These are phyloP conservation scores for Leersia perrieri DNA, from an alignment of 176 grass and related monocot genomes.

Conservation along the genomic window DNA sequence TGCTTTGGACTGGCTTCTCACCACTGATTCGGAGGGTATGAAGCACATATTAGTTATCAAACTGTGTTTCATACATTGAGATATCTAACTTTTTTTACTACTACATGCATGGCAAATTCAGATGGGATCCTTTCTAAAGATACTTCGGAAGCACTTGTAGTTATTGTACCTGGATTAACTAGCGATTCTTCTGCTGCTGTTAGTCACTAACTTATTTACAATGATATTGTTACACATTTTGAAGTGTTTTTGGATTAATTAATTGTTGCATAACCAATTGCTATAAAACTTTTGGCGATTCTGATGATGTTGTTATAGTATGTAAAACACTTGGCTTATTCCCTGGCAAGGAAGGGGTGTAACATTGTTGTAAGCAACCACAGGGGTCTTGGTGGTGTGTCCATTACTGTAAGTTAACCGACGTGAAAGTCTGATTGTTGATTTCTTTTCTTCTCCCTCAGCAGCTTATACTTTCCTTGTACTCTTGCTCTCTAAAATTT, in stretches of 20 bases:
- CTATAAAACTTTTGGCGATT: background rate
- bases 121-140: slow-evolving; percentile 68
- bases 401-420: slow-evolving; percentile 81
- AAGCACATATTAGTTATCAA: background rate
- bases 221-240: slow-evolving; percentile 22
- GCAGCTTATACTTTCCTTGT: slow-evolving; percentile 14
- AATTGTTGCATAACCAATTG: background rate
- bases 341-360: slow-evolving; percentile 74
- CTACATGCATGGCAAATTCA: slow-evolving; percentile 47
- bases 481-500: background rate
- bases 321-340: slow-evolving; percentile 69
- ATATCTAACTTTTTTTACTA: slow-evolving; percentile 32
- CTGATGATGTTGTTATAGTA: slow-evolving; percentile 55
- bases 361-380: slow-evolving; percentile 96
- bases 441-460: slow-evolving; percentile 37
- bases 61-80: slow-evolving; percentile 23
- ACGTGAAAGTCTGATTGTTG: slow-evolving; percentile 18
- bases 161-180: slow-evolving; percentile 86
- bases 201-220: slow-evolving; percentile 34
- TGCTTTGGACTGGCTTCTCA: slow-evolving; percentile 86
- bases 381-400: slow-evolving; percentile 88
- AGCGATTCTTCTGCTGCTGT: slow-evolving; percentile 92
- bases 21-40: slow-evolving; percentile 57
- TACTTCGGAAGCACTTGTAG: slow-evolving; percentile 63
- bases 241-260: slow-evolving; percentile 25